Conservation (phyloP, 2,329 filamentous ascomycete species). For the Plectosphaerella plurivora region DNA sequence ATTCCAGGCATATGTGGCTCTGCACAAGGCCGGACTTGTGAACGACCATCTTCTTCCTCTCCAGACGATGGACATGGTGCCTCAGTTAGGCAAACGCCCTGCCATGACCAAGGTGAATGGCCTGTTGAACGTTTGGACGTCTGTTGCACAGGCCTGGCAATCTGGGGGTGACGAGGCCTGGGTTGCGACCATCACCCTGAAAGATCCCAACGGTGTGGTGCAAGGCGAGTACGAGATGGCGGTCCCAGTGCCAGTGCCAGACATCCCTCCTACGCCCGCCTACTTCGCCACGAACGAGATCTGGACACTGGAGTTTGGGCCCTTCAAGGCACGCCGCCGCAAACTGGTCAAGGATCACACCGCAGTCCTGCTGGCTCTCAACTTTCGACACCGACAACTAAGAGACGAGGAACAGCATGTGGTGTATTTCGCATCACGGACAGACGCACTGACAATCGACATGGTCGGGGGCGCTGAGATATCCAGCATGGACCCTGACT, state of each 20-base stretch:
- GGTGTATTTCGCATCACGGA: conserved; percentile 32
- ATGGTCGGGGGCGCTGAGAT: conserved; percentile 17
- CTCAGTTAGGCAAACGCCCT: conserved; percentile 31
- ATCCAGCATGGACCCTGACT: conserved; percentile 4
- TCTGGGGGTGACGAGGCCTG: conserved; percentile 20
- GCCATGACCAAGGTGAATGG: conserved; percentile 29
- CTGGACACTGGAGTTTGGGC: conserved; percentile 31
- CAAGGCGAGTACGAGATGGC: conserved; percentile 35
- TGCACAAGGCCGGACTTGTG: conserved; percentile 68
- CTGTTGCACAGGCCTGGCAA: conserved; percentile 38
- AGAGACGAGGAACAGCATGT: conserved; percentile 34
- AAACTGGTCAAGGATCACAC: conserved; percentile 34
- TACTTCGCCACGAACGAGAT: conserved; percentile 30
- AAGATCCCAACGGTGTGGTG: conserved; percentile 20
- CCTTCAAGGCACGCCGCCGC: conserved; percentile 11
- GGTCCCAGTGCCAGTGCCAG: conserved; percentile 37
- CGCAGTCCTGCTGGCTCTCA: conserved; percentile 36
- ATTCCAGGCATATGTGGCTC: conserved; percentile 69
- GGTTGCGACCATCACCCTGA: conserved; percentile 7
- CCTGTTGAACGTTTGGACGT: conserved; percentile 41
- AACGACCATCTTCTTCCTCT: conserved; percentile 74
- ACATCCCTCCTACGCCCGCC: conserved; percentile 29
- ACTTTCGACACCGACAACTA: conserved; percentile 43
- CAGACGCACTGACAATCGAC: conserved; percentile 17
- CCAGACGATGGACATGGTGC: conserved; percentile 31